phyloP scores from a whole-genome alignment of 2,329 filamentous ascomycete species.

The Aspergillus alliaceus region DNA sequence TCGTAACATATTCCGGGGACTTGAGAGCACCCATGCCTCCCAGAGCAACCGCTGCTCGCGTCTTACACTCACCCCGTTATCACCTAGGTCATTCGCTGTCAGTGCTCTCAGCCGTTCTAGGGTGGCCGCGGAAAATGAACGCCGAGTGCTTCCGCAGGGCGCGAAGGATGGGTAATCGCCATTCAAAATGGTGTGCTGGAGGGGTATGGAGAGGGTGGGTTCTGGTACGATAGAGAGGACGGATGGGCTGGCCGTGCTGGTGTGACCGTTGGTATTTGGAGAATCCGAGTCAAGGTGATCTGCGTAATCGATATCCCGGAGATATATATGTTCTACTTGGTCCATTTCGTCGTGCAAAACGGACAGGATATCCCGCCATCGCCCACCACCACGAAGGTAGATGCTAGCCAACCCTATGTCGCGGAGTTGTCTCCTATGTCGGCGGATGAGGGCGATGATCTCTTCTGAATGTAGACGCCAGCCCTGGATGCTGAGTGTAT shows the following conservation, averaged over 20 bases:
- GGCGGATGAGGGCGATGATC: conserved; percentile 57
- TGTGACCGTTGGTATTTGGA: conserved; percentile 8
- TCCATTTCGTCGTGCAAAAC: conserved; percentile 58
- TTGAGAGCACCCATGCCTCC: conserved; percentile 41
- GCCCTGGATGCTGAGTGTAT: conserved; percentile 64
- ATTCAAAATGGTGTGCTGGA: conserved; percentile 17
- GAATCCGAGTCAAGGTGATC: conserved; percentile 51
- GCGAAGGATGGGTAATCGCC: conserved; percentile 4
- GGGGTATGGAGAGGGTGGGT: conserved; percentile 12
- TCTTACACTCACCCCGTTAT: conserved; percentile 35
- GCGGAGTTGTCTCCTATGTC: conserved; percentile 57
- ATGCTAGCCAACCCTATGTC: conserved; percentile 62
- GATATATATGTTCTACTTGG: conserved; percentile 60
- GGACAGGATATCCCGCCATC: conserved; percentile 61
- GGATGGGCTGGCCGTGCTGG: background rate
- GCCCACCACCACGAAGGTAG: conserved; percentile 59
- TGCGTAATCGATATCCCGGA: conserved; percentile 63
- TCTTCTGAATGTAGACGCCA: conserved; percentile 63
- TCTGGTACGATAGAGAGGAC: conserved; percentile 17
- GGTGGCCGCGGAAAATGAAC: conserved; percentile 11
- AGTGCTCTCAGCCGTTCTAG: conserved; percentile 28
- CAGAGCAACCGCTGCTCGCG: conserved; percentile 35
- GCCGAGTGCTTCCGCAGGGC: conserved; percentile 5
- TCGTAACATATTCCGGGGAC: conserved; percentile 13
- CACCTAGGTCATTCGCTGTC: conserved; percentile 35